Percentiles rank a stretch among this genome's conserved stretches.
phyloP scores from a whole-genome alignment of 2,329 filamentous ascomycete species.

The Nannizziopsis barbatae region DNA sequence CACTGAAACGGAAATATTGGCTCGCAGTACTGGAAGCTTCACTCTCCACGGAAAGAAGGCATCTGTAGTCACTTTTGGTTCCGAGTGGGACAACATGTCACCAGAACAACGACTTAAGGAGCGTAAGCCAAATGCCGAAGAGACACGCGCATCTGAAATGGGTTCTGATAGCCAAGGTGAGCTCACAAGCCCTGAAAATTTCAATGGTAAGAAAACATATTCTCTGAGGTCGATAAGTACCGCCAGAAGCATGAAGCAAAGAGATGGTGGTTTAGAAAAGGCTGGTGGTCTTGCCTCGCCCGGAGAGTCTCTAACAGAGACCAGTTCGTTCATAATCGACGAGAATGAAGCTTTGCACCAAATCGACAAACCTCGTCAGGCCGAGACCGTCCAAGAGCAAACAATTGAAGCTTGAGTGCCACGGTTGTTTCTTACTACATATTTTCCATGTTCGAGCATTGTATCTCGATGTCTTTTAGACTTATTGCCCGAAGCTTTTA shows the following conservation, averaged over 20 bases:
- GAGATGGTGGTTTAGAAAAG: not conserved
- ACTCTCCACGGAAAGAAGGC: constrained; percentile 97
- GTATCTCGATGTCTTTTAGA: no score
- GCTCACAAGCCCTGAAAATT: constrained; percentile 14
- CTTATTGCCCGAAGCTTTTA: no score
- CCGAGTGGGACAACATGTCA: constrained; percentile 71
- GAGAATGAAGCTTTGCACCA: not conserved
- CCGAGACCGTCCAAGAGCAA: not conserved
- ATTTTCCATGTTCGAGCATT: no score
- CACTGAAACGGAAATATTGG: constrained; percentile 33
- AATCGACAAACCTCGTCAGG: no score
- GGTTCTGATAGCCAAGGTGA: constrained; percentile 18
- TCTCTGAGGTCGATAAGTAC: constrained; percentile 50
- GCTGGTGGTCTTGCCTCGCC: not conserved
- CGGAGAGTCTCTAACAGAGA: constrained; percentile 2
- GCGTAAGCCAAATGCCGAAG: constrained; percentile 41
- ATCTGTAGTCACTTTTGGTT: constrained; percentile 89
- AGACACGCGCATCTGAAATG: constrained; percentile 27
- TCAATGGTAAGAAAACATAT: constrained; percentile 40
- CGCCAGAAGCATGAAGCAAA: constrained; percentile 3
- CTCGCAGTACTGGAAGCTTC: constrained; percentile 75
- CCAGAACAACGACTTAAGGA: constrained; percentile 60
- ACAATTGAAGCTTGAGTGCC: no score
- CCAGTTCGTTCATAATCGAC: not conserved
- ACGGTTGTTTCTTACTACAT: no score